A percentile compares a stretch with the other conserved stretches of the same genome.
These are phyloP conservation scores for Boletus holoroseus DNA, from an alignment of 1,284 basidiomycete species.

Conservation along the genomic window DNA sequence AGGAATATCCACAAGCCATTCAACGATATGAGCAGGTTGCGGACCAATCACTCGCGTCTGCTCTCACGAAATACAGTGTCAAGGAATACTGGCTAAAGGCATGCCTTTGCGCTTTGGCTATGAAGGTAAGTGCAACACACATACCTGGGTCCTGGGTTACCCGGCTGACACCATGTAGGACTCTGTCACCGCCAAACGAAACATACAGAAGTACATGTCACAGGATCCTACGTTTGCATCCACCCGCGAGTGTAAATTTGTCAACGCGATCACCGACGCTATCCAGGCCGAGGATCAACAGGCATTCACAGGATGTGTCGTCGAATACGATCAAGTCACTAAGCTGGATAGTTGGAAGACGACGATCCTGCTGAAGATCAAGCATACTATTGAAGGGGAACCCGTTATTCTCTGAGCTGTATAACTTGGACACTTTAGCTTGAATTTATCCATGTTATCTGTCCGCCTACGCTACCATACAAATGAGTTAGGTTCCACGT, in stretches of 20 bases:
- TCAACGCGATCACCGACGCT: conserved; percentile 70
- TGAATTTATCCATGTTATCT: neutral
- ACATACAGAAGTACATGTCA: conserved; percentile 67
- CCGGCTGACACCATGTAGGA: conserved; percentile 51
- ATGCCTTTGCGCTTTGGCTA: conserved; percentile 85
- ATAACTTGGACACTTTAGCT: neutral
- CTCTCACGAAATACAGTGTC: conserved; percentile 96
- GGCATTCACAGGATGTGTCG: conserved; percentile 72
- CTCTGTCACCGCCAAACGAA: conserved; percentile 75
- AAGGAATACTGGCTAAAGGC: conserved; percentile 96
- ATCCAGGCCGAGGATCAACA: conserved; percentile 78
- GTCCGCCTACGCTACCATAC: neutral
- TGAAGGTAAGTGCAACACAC: conserved; percentile 55
- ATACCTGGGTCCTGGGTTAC: neutral
- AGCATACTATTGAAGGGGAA: conserved; percentile 69
- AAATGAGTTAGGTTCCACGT: conserved; percentile 19
- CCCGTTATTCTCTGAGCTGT: conserved; percentile 35
- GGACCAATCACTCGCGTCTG: conserved; percentile 74
- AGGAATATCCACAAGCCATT: conserved; percentile 82
- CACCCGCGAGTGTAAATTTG: conserved; percentile 87
- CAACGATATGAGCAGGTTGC: conserved; percentile 89
- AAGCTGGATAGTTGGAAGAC: conserved; percentile 97
- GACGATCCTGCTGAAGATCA: conserved; percentile 79
- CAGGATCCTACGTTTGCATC: conserved; percentile 79
- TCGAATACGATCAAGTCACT: conserved; percentile 82